These are phyloP conservation scores for Neofusicoccum cordaticola DNA, from an alignment of 2,329 filamentous ascomycete genomes.

Conservation along the genomic window DNA sequence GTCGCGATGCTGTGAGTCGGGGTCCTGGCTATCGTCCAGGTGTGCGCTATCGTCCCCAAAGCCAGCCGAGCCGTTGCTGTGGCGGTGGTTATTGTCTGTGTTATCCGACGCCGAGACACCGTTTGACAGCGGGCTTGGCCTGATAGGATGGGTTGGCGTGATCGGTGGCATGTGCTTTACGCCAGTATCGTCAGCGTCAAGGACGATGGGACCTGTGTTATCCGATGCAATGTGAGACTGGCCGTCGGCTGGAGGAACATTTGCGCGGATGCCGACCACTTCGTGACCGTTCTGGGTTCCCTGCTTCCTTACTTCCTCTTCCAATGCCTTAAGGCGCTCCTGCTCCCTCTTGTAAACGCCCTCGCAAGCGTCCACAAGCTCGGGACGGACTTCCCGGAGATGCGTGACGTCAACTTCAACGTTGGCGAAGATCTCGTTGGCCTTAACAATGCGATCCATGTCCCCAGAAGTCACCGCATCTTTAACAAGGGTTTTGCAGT, in stretches of 20 bases:
- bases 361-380: conserved; percentile 71
- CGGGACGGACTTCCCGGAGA: conserved; percentile 65
- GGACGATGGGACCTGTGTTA: conserved; percentile 45
- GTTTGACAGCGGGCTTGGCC: conserved; percentile 59
- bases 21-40: conserved; percentile 44
- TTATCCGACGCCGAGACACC: conserved; percentile 46
- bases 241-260: conserved; percentile 38
- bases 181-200: conserved; percentile 65
- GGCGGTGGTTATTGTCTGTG: not conserved
- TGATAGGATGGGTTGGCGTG: conserved; percentile 54
- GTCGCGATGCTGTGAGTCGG: conserved; percentile 23
- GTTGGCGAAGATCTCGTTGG: conserved; percentile 87
- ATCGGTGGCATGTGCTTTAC: conserved; percentile 41
- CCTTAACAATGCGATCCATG: conserved; percentile 76
- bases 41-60: conserved; percentile 41
- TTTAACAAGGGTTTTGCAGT: conserved; percentile 79
- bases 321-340: conserved; percentile 60
- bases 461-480: conserved; percentile 84
- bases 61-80: conserved; percentile 4
- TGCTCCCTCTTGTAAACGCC: conserved; percentile 69
- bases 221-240: conserved; percentile 43
- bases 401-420: conserved; percentile 88
- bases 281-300: conserved; percentile 37
- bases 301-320: conserved; percentile 51
- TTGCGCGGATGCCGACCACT: conserved; percentile 39